These are phyloP conservation scores for Euryodendron excelsum DNA, from an alignment of 148 eudicot species.

Conservation along the genomic window DNA sequence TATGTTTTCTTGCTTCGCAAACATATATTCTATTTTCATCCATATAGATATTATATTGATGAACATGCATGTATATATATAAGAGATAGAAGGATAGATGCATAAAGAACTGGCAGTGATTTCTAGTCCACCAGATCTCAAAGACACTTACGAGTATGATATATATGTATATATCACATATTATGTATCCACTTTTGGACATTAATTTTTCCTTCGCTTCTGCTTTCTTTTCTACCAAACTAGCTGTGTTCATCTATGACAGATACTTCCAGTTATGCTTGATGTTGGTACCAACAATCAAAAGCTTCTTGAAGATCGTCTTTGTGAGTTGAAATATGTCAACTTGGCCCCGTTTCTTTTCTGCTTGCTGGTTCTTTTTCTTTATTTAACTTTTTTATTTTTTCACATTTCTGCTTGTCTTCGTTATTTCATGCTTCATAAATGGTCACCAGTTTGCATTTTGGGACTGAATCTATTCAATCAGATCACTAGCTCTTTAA, in stretches of 20 bases:
- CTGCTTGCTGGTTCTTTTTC: neutral
- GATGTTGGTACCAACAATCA: conserved; percentile 98
- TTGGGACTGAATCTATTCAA: neutral
- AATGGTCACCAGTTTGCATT: neutral
- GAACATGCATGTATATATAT: neutral
- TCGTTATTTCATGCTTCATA: neutral
- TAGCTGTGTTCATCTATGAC: conserved; percentile 13
- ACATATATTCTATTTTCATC: neutral
- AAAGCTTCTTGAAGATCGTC: conserved; percentile 80
- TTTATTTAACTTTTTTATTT: neutral
- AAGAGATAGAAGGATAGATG: neutral
- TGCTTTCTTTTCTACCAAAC: neutral
- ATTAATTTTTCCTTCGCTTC: neutral
- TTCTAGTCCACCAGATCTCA: neutral
- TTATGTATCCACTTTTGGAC: neutral
- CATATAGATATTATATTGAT: neutral
- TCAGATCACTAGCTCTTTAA: neutral
- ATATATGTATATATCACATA: neutral
- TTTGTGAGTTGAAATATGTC: conserved; percentile 58
- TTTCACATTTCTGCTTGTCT: neutral
- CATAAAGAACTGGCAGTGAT: neutral
- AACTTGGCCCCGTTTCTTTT: conserved; percentile 7
- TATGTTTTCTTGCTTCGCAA: neutral
- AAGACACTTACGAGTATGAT: neutral
- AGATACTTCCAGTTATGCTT: conserved; percentile 97